Conservation (phyloP, 805 yeast genomes). For the Wickerhamomyces chambardii region DNA sequence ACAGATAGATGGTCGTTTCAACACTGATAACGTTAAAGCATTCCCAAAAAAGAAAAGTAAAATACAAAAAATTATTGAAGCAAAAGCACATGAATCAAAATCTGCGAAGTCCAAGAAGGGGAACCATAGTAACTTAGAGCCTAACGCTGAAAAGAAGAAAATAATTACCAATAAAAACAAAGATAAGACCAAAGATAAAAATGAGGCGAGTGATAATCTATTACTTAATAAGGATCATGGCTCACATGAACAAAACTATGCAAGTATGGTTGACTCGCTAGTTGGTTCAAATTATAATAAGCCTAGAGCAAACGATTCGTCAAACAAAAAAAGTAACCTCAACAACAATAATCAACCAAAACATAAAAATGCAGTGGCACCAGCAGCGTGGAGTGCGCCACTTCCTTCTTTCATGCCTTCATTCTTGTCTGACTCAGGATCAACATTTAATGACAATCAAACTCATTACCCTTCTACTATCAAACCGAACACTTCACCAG, state of each 20-base stretch:
- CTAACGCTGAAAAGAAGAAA: neutral
- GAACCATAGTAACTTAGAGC: no score
- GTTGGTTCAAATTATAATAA: no score
- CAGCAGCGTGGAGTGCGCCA: neutral
- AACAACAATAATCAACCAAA: neutral
- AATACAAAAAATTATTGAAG: no score
- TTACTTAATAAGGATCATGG: no score
- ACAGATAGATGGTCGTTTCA: no score
- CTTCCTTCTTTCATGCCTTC: neutral
- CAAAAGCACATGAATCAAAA: no score
- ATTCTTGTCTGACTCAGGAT: neutral
- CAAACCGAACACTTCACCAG: no score
- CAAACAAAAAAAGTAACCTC: neutral
- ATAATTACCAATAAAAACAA: neutral
- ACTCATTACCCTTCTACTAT: neutral
- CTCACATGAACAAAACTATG: conserved; percentile 2
- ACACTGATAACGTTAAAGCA: no score
- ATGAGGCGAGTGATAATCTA: no score
- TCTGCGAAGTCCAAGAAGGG: no score
- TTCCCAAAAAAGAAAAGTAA: no score
- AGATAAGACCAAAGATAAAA: neutral
- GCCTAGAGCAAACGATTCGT: no score
- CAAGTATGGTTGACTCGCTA: conserved; percentile 22
- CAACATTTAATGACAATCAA: neutral
- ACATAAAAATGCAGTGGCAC: neutral